Percentiles rank a stretch among this genome's conserved stretches.
Conservation (phyloP, 2,329 filamentous ascomycete species). For the Apiospora phragmitis region DNA sequence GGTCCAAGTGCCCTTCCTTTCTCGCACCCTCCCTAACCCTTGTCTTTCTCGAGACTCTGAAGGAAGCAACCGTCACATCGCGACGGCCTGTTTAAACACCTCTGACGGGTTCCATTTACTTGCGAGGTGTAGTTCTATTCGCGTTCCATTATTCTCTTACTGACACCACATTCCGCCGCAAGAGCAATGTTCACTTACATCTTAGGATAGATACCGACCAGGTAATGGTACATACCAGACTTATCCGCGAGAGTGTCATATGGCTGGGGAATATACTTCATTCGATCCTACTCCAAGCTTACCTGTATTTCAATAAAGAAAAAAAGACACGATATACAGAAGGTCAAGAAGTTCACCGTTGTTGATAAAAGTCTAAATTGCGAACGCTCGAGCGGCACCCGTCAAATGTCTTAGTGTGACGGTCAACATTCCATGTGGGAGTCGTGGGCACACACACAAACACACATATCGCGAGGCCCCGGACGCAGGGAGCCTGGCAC, state of each 20-base stretch:
- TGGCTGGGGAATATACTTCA: neutral
- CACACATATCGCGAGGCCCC: neutral
- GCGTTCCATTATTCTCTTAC: neutral
- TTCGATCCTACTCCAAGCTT: neutral
- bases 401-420: constrained; percentile 1
- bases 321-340: neutral
- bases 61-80: neutral
- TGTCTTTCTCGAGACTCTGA: neutral
- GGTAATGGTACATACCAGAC: neutral
- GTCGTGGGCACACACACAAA: neutral
- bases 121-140: neutral
- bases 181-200: neutral
- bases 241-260: neutral
- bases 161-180: neutral
- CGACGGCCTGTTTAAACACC: neutral
- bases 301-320: neutral
- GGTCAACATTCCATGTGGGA: constrained; percentile 1
- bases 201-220: neutral
- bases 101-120: neutral
- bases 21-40: neutral
- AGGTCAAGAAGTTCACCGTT: neutral
- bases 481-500: neutral
- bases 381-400: neutral
- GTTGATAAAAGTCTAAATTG: neutral
- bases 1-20: neutral